These are phyloP conservation scores for Malassezia psittaci DNA, from an alignment of 1,284 basidiomycete genomes.

Conservation along the genomic window DNA sequence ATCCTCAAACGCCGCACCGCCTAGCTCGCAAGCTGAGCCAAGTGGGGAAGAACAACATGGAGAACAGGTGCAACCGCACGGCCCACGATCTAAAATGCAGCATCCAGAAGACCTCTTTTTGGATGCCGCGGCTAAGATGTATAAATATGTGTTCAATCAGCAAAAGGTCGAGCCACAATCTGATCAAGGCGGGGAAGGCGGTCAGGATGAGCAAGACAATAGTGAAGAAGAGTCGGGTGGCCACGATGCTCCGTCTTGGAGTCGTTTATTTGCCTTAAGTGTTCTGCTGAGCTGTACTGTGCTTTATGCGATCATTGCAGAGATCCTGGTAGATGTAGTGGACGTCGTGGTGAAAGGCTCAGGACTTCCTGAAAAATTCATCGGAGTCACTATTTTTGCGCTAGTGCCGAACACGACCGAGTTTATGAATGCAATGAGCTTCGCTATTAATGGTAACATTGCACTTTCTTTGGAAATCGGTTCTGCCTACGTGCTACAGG, in stretches of 20 bases:
- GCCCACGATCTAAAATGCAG: not conserved
- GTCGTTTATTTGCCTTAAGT: slow-evolving; percentile 28
- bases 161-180: slow-evolving; percentile 11
- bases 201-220: slow-evolving; percentile 28
- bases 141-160: slow-evolving; percentile 16
- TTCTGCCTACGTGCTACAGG: slow-evolving; percentile 94
- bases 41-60: no score
- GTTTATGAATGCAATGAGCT: slow-evolving; percentile 99
- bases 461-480: slow-evolving; percentile 94
- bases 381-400: slow-evolving; percentile 91
- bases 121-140: slow-evolving; percentile 4
- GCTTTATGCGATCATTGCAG: slow-evolving; percentile 89
- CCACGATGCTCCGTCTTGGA: slow-evolving; percentile 77
- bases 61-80: no score
- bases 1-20: no score
- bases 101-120: slow-evolving; percentile 1
- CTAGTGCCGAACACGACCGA: slow-evolving; percentile 97
- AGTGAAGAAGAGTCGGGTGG: slow-evolving; percentile 58
- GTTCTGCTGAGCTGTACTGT: slow-evolving; percentile 61
- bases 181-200: slow-evolving; percentile 18
- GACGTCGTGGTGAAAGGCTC: slow-evolving; percentile 88
- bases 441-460: slow-evolving; percentile 93
- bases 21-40: no score
- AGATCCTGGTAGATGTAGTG: slow-evolving; percentile 87
- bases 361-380: slow-evolving; percentile 91